A percentile compares a stretch with the other conserved stretches of the same genome.
These are phyloP conservation scores for Ceratocystis colombiana DNA, from an alignment of 2,329 filamentous ascomycete genomes.

Conservation along the genomic window DNA sequence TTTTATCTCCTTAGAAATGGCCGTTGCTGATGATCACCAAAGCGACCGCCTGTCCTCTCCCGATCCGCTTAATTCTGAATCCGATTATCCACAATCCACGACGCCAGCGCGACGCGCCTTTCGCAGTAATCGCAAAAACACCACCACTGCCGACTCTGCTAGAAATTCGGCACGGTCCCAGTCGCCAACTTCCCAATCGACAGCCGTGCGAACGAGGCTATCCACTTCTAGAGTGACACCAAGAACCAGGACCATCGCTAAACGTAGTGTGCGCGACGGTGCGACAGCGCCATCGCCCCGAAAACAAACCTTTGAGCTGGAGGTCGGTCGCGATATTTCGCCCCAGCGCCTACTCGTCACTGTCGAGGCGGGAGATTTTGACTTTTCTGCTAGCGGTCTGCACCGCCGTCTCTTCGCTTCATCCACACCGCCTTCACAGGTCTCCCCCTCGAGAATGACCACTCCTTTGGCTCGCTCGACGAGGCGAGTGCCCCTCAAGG, in stretches of 20 bases:
- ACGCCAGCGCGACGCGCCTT: conserved; percentile 20
- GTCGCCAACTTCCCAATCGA: background rate
- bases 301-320: conserved; percentile 48
- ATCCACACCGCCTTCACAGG: conserved; percentile 31
- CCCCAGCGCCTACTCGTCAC: conserved; percentile 47
- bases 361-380: conserved; percentile 41
- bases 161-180: background rate
- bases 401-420: conserved; percentile 38
- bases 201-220: background rate
- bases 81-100: conserved; percentile 12
- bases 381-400: conserved; percentile 30
- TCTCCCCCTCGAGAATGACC: background rate
- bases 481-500: conserved; percentile 22
- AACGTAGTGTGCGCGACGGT: background rate
- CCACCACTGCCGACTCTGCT: background rate
- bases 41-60: conserved; percentile 21
- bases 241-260: background rate
- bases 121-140: background rate
- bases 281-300: conserved; percentile 38
- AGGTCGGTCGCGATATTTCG: conserved; percentile 42
- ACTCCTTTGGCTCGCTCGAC: conserved; percentile 12
- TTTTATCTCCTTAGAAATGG: background rate
- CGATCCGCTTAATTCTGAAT: conserved; percentile 24
- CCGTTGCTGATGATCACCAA: background rate
- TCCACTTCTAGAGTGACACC: no score